Percentiles rank a stretch among this genome's conserved stretches.
phyloP scores from a whole-genome alignment of 208 protist genomes.

The Herpetomonas muscarum region DNA sequence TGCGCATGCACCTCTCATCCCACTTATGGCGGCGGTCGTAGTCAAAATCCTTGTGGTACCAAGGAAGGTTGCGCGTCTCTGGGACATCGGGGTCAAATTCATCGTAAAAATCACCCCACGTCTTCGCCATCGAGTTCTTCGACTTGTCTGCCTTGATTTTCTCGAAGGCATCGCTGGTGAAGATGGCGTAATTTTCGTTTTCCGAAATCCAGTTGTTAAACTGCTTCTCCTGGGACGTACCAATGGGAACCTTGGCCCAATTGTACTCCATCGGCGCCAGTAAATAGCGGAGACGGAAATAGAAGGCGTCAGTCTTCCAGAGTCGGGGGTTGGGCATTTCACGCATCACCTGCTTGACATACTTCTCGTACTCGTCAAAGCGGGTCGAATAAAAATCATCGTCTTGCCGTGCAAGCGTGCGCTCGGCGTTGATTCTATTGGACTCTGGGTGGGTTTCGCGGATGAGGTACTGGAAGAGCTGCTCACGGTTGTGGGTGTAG shows the following conservation, averaged over 20 bases:
- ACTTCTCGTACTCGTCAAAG: slow-evolving; percentile 86
- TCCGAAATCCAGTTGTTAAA: slow-evolving; percentile 88
- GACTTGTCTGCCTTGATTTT: slow-evolving; percentile 72
- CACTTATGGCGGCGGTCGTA: slow-evolving; percentile 89
- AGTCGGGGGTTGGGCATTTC: slow-evolving; percentile 88
- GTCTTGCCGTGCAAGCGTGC: slow-evolving; percentile 74
- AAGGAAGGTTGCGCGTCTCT: slow-evolving; percentile 77
- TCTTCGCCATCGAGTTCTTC: slow-evolving; percentile 79
- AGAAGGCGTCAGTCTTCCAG: slow-evolving; percentile 90
- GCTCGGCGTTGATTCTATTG: slow-evolving; percentile 86
- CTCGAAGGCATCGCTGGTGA: slow-evolving; percentile 54
- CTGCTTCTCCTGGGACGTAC: slow-evolving; percentile 61
- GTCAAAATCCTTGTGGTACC: slow-evolving; percentile 87
- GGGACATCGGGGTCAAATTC: slow-evolving; percentile 84
- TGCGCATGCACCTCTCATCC: slow-evolving; percentile 90
- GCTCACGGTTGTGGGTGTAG: slow-evolving; percentile 87
- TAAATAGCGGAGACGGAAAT: slow-evolving; percentile 85
- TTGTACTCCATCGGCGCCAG: slow-evolving; percentile 86
- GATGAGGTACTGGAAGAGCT: slow-evolving; percentile 87
- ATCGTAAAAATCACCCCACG: slow-evolving; percentile 84
- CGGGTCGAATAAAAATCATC: slow-evolving; percentile 90
- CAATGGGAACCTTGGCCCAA: slow-evolving; percentile 83
- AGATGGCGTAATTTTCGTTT: slow-evolving; percentile 77
- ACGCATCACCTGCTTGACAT: slow-evolving; percentile 84
- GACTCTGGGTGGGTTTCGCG: slow-evolving; percentile 81